Base-by-base conservation (phyloP, 2,329 filamentous ascomycete genomes). In the Ceratocystis cubensis region DNA sequence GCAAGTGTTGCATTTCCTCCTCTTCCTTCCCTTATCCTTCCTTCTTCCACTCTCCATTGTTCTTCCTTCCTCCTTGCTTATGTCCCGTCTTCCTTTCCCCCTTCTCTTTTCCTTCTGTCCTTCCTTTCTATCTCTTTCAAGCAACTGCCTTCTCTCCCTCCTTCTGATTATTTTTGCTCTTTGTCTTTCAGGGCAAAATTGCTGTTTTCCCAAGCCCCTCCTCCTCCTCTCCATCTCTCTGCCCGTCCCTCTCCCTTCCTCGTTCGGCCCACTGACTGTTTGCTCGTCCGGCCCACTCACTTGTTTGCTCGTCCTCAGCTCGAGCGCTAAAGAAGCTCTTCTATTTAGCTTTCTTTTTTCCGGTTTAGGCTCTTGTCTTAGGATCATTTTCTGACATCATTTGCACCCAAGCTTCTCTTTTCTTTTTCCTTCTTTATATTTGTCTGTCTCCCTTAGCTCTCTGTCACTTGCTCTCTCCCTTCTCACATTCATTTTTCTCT, bases 271-370 rank as follows among this genome's bases (percentile, higher is more conserved):
- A 20, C 3, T n/a, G 22, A 20, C 25, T 22, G n/a, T 45, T 37
- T 30, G 50, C n/a, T 13, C 15, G 28, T 28, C 5, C 28, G 22
- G 28, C 59, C n/a, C 10, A 20, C 4, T n/a, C 41, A 20, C 25
- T 20, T 20, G n/a, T 45, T 37, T 30, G 50, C n/a, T 13, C 17
- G n/a, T 46, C 37, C 13, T 41, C 10, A 5, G 3, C 37, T 41
- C 37, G 37, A 37, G 33, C 33, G 33, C 8, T 37, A 37, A 2
- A 33, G 33, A 37, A 37, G 33, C 33, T 61, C 48, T 6, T 10
- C 28, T n/a, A 3, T 61, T 57, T 61, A 5, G 33, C 15, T 61
- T 65, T 33, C 17, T 65, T 15, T 61, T 50, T 65, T 59, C 13
- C 61, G 20, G 20, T 50, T 45, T 20, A 22, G 20, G 5, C 17